These are phyloP conservation scores for Astrocystis sublimbata DNA, from an alignment of 495 filamentous ascomycete genomes.

Conservation along the genomic window DNA sequence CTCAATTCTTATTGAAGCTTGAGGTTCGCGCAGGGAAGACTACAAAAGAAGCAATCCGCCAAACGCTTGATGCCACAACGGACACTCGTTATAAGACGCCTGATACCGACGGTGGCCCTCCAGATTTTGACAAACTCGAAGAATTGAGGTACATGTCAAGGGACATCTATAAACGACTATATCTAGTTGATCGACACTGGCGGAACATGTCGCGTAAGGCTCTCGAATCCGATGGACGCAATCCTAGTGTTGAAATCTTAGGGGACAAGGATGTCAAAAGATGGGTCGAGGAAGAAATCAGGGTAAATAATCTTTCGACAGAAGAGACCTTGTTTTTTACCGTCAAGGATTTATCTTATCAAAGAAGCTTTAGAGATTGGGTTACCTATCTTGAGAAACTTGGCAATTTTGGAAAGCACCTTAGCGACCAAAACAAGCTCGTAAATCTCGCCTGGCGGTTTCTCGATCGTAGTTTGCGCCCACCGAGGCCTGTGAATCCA, in stretches of 20 bases:
- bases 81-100: slow-evolving; percentile 7
- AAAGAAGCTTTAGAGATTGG: slow-evolving; percentile 27
- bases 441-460: slow-evolving; percentile 29
- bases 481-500: slow-evolving; percentile 16
- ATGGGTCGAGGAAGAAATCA: slow-evolving; percentile 21
- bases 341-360: slow-evolving; percentile 7
- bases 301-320: slow-evolving; percentile 2
- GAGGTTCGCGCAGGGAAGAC: slow-evolving; percentile 30
- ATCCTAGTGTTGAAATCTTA: slow-evolving; percentile 16
- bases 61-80: slow-evolving; percentile 30
- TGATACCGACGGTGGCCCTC: neutral
- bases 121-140: slow-evolving; percentile 19
- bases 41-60: slow-evolving; percentile 29
- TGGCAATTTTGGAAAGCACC: slow-evolving; percentile 23
- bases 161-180: slow-evolving; percentile 23
- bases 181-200: slow-evolving; percentile 30
- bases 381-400: slow-evolving; percentile 15
- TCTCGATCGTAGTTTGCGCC: slow-evolving; percentile 27
- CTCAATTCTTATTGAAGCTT: slow-evolving; percentile 31
- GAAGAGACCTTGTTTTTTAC: slow-evolving; percentile 27
- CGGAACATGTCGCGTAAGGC: slow-evolving; percentile 6
- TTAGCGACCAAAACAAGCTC: slow-evolving; percentile 25
- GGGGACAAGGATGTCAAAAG: slow-evolving; percentile 20
- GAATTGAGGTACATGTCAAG: slow-evolving; percentile 25
- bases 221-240: slow-evolving; percentile 3